Evolutionary conservation across 768 basidiomycete genomes (phyloP).

Genomic region (Albatrellus ellisii): DNA sequence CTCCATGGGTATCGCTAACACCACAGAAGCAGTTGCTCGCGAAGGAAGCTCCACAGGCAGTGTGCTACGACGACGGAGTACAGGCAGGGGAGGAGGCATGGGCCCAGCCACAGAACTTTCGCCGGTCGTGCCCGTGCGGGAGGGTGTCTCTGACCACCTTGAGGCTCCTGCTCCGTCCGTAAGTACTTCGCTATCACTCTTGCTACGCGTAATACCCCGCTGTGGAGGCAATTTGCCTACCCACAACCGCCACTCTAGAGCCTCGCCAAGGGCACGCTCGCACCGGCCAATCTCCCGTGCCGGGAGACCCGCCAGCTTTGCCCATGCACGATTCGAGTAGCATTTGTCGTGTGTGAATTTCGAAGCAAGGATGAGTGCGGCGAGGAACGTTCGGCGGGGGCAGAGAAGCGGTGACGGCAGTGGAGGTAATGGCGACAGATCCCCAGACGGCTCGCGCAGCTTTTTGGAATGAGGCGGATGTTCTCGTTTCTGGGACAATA

Average conservation of each 20-base stretch:
- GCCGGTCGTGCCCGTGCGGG: background rate
- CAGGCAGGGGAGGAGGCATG: too few species aligned
- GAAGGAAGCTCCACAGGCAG: too few species aligned
- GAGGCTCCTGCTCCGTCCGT: background rate
- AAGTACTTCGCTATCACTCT: constrained; percentile 5
- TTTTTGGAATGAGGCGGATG: background rate
- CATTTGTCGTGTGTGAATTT: constrained; percentile 92
- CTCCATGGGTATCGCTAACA: too few species aligned
- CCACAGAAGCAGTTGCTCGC: too few species aligned
- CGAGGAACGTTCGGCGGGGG: constrained; percentile 80
- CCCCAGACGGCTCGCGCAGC: constrained; percentile 10
- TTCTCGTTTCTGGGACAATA: background rate
- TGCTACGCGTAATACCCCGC: constrained; percentile 7
- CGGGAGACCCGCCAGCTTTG: constrained; percentile 80
- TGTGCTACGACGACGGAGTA: too few species aligned
- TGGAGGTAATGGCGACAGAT: constrained; percentile 24
- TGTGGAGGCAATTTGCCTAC: constrained; percentile 51
- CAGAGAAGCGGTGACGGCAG: constrained; percentile 79
- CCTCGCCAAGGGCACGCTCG: constrained; percentile 78
- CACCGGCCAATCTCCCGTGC: constrained; percentile 79
- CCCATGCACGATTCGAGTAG: constrained; percentile 92
- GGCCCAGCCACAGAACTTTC: too few species aligned
- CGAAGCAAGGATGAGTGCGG: constrained; percentile 76
- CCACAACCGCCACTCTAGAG: constrained; percentile 88
- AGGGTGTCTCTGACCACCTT: too few species aligned